Conservation (phyloP, 495 filamentous ascomycete species). For the Monascus purpureus region DNA sequence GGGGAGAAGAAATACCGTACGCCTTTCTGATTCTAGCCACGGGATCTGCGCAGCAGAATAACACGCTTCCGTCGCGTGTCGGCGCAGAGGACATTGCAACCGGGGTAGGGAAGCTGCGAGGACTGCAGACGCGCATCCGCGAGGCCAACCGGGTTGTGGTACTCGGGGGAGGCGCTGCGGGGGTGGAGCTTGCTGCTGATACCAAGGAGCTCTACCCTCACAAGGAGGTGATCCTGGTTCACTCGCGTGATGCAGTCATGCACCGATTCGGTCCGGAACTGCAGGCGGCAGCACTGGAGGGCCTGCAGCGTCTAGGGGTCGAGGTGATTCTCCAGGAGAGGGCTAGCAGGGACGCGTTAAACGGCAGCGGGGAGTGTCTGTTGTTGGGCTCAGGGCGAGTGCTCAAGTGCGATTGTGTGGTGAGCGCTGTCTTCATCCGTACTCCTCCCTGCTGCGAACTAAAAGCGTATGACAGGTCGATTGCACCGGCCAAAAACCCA, state of each 20-base stretch:
- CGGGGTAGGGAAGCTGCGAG: no score
- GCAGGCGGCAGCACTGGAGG: constrained; percentile 17
- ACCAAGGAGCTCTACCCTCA: constrained; percentile 35
- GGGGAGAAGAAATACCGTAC: constrained; percentile 10
- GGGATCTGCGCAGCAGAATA: constrained; percentile 7
- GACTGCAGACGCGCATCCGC: constrained; percentile 8
- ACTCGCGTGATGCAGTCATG: constrained; percentile 35
- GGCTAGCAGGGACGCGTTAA: constrained; percentile 9
- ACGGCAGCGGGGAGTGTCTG: constrained; percentile 4
- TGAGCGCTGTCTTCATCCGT: no score
- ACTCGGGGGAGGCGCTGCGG: constrained; percentile 40
- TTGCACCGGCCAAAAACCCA: constrained; percentile 13
- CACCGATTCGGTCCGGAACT: constrained; percentile 27
- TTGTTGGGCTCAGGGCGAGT: constrained; percentile 3
- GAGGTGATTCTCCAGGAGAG: constrained; percentile 24
- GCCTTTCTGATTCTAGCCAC: constrained; percentile 27
- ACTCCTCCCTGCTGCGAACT: no score
- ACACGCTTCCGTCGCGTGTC: constrained; percentile 5
- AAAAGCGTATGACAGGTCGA: constrained; percentile 7
- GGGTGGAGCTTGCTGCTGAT: constrained; percentile 39
- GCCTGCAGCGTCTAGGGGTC: constrained; percentile 26
- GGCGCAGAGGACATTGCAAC: constrained; percentile 6
- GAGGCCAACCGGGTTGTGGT: constrained; percentile 26
- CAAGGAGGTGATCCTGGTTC: constrained; percentile 37
- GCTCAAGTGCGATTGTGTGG: constrained; percentile 10